These are phyloP conservation scores for Phialophora tarda DNA, from an alignment of 2,329 filamentous ascomycete species.

Conservation along the genomic window DNA sequence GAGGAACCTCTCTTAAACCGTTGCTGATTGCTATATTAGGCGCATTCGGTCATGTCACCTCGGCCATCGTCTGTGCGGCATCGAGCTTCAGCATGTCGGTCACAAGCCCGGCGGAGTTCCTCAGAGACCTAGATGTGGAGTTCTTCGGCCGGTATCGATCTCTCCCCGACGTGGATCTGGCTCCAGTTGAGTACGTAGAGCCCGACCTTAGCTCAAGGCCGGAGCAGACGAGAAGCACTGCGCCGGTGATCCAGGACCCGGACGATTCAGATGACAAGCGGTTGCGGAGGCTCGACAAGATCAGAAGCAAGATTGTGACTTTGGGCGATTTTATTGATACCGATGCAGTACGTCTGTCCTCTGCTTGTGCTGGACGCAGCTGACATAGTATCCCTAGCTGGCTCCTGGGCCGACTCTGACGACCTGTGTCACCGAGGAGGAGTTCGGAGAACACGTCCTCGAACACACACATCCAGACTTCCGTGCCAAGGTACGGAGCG, in stretches of 20 bases:
- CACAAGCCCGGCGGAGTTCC: slow-evolving; percentile 46
- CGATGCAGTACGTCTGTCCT: slow-evolving; percentile 44
- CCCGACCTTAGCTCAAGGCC: slow-evolving; percentile 21
- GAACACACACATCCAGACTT: slow-evolving; percentile 51
- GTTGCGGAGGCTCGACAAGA: slow-evolving; percentile 15
- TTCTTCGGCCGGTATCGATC: slow-evolving; percentile 27
- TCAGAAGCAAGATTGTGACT: slow-evolving; percentile 45
- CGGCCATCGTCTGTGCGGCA: slow-evolving; percentile 55
- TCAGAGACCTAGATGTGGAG: slow-evolving; percentile 43
- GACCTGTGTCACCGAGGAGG: slow-evolving; percentile 50
- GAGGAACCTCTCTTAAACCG: background rate
- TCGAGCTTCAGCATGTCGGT: slow-evolving; percentile 55
- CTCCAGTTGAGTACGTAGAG: slow-evolving; percentile 27
- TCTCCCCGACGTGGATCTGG: slow-evolving; percentile 15
- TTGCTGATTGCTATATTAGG: slow-evolving; percentile 38
- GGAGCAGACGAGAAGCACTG: background rate
- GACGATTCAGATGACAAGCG: slow-evolving; percentile 1
- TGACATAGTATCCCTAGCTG: slow-evolving; percentile 28
- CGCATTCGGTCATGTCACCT: slow-evolving; percentile 53
- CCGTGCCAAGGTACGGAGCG: slow-evolving; percentile 42
- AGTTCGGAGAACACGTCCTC: slow-evolving; percentile 49
- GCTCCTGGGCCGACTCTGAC: slow-evolving; percentile 67
- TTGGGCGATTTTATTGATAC: slow-evolving; percentile 57
- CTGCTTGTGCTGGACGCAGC: background rate
- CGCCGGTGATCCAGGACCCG: background rate